Conservation (phyloP, 192 early-diverging fungal species). For the Coemansia sp. region DNA sequence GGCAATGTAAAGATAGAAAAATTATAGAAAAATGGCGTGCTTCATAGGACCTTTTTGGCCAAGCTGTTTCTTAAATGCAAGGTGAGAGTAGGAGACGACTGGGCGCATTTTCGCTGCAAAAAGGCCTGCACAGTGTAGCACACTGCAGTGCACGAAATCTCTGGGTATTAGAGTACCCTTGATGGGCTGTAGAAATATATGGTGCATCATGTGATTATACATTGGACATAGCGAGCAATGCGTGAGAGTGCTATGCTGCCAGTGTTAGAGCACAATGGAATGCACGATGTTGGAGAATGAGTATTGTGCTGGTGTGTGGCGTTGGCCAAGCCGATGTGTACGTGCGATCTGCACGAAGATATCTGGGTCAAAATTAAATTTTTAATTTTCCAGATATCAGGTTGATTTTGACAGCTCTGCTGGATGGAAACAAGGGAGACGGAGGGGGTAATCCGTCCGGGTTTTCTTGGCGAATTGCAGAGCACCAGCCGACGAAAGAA, state of each 20-base stretch:
- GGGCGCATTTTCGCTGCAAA: background rate
- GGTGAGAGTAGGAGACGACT: background rate
- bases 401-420: background rate
- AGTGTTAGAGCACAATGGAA: background rate
- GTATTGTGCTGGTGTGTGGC: background rate
- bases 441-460: background rate
- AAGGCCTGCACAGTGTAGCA: background rate
- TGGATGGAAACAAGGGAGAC: background rate
- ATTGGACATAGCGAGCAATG: background rate
- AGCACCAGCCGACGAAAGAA: background rate
- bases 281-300: background rate
- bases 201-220: background rate
- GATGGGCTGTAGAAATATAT: background rate
- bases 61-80: background rate
- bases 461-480: background rate
- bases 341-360: background rate
- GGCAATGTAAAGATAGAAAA: background rate
- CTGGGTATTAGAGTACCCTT: background rate
- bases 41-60: background rate
- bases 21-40: background rate
- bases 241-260: background rate
- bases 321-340: background rate
- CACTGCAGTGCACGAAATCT: background rate
- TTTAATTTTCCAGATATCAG: background rate
- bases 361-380: background rate